Conservation (phyloP, 352 stramenopile genomes). For the Saprolegnia parasitica region DNA sequence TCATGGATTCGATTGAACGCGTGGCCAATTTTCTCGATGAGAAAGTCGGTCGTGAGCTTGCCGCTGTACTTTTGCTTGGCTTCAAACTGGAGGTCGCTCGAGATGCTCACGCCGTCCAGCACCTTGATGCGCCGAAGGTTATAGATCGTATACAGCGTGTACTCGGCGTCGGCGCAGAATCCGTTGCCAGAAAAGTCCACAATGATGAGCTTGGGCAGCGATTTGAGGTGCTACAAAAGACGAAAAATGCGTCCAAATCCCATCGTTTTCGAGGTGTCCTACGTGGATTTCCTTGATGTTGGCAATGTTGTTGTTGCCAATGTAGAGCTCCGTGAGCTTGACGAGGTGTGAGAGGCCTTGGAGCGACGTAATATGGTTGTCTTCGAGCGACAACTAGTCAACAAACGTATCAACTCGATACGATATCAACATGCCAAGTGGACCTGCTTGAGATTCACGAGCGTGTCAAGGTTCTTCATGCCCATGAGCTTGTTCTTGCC, state of each 20-base stretch:
- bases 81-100: slow-evolving; percentile 65
- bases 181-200: slow-evolving; percentile 82
- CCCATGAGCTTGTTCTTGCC: slow-evolving; percentile 64
- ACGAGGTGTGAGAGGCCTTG: slow-evolving; percentile 47
- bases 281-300: slow-evolving; percentile 43
- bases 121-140: slow-evolving; percentile 80
- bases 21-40: slow-evolving; percentile 67
- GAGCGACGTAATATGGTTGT: slow-evolving; percentile 77
- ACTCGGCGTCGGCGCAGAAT: slow-evolving; percentile 50
- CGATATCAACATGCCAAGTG: neutral
- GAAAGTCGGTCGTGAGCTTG: slow-evolving; percentile 78
- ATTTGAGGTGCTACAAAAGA: slow-evolving; percentile 67
- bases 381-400: slow-evolving; percentile 70
- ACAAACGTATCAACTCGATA: slow-evolving; percentile 3
- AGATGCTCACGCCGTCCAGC: slow-evolving; percentile 67
- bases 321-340: slow-evolving; percentile 84
- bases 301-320: slow-evolving; percentile 81
- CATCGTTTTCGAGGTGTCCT: neutral
- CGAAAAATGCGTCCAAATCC: neutral
- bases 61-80: slow-evolving; percentile 86
- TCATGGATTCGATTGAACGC: slow-evolving; percentile 59
- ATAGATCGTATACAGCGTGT: slow-evolving; percentile 78
- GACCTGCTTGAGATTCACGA: slow-evolving; percentile 33
- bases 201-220: slow-evolving; percentile 80
- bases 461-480: slow-evolving; percentile 54